Conservation (phyloP, 371 early-diverging fungal species). For the Capillidium rhysosporum region DNA sequence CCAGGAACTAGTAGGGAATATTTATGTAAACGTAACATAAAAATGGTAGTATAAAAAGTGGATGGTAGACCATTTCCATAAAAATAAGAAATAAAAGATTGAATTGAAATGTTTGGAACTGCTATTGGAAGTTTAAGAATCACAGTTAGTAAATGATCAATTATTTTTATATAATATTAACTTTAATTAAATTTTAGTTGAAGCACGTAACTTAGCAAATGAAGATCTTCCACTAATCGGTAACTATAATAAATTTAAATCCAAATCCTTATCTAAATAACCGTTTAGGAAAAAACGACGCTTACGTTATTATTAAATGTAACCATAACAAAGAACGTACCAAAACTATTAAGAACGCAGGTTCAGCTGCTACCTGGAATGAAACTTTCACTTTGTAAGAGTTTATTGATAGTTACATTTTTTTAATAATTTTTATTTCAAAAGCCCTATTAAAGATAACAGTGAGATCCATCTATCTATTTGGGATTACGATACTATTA, state of each 20-base stretch:
- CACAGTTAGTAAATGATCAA: background rate
- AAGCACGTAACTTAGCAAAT: conserved; percentile 1
- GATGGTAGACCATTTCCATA: no score
- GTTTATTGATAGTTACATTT: background rate
- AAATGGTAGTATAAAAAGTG: no score
- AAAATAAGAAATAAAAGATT: no score
- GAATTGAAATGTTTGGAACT: conserved; percentile 4
- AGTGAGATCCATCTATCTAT: background rate
- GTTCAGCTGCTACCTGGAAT: background rate
- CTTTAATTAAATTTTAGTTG: background rate
- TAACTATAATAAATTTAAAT: background rate
- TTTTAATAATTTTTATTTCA: background rate
- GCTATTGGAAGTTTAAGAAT: background rate
- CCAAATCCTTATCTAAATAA: background rate
- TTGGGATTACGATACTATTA: conserved; percentile 4
- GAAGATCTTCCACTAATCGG: background rate
- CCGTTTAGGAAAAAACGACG: conserved; percentile 1
- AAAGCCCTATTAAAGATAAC: conserved; percentile 2
- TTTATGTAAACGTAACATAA: no score
- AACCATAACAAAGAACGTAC: background rate
- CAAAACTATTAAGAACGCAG: background rate
- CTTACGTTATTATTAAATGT: background rate
- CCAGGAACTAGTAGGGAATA: no score
- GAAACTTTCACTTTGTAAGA: conserved; percentile 6
- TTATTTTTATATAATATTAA: background rate